Evolutionary conservation across 2,329 filamentous ascomycete species (phyloP), one percentile per base, ranked within the genome.

Genomic region (Ascochyta lentis): DNA sequence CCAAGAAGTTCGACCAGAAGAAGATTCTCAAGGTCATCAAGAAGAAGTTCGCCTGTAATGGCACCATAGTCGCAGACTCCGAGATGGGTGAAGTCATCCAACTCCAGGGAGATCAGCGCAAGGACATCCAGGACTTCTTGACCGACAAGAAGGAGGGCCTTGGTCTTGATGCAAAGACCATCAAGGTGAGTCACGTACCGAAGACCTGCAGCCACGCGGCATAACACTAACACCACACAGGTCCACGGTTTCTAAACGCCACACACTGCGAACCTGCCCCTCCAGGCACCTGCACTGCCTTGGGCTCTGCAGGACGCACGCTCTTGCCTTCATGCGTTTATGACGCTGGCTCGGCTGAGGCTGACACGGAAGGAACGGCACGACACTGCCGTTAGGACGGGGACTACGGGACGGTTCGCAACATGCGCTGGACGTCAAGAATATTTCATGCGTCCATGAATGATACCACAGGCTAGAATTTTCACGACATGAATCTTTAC

Each of bases 1-100:
- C 95, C 65, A 95, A 95, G 85, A 97, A 98, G 79, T 98, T 97
- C 77, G 94, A 97, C 83, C 92, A 95, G 82, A 98, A 97, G 88
- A 97, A 97, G 84, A 97, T 99, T 79, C 89, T 99, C 75, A 97
- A 97, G 85, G 93, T 96, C 81, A 96, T 98, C 85, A 98, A 98
- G 89, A 98, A 98, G 88, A 95, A 96, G 79, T 98, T 98, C 76
- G 94, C 95, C 80, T 98, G 94, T 91, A 98, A 99, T 97, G 95
- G 95, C 86, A 98, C 93, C 82, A 96, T 98, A 79, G 93, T 98
- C 81, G 87, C 87, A 77, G 94, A 98, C 81, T 86, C 86, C 71
- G 92, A 96, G 82, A 96, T 97, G 91, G 94, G 94, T 78, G 93
- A 98, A 85, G 94, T 98, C 86, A 97, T 99, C 77, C 95, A 99